Percentiles rank a stretch among this genome's conserved stretches.
These are phyloP conservation scores for Pholiota adiposa DNA, from an alignment of 1,284 basidiomycete species.

Conservation along the genomic window DNA sequence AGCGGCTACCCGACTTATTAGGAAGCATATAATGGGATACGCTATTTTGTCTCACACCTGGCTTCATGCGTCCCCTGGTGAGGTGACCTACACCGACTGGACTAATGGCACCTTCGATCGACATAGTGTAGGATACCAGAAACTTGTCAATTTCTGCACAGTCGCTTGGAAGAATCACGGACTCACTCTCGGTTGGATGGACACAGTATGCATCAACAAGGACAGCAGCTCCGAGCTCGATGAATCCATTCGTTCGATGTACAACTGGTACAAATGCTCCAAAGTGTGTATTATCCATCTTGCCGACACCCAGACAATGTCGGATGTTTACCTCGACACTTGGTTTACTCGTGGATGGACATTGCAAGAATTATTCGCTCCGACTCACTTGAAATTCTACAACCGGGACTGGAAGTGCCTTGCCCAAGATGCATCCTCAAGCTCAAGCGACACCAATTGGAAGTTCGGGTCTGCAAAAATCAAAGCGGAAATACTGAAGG, in stretches of 20 bases:
- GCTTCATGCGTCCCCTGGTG: neutral
- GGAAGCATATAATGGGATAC: neutral
- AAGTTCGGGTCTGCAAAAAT: neutral
- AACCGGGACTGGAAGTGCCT: neutral
- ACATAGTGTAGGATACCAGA: neutral
- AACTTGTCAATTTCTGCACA: neutral
- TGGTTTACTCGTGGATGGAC: constrained; percentile 2
- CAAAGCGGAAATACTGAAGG: neutral
- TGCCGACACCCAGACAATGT: neutral
- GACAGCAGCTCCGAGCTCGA: neutral
- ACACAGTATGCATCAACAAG: constrained; percentile 1
- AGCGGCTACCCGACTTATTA: neutral
- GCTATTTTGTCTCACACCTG: constrained; percentile 3
- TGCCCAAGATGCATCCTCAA: neutral
- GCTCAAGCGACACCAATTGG: neutral
- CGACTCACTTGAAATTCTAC: neutral
- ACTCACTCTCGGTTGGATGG: neutral
- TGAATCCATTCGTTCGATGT: neutral
- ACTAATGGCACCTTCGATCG: neutral
- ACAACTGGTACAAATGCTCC: neutral
- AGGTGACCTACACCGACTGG: neutral
- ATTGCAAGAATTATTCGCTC: neutral
- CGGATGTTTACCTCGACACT: neutral
- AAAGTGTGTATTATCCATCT: neutral
- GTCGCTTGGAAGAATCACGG: neutral